phyloP scores from a whole-genome alignment of 2,329 filamentous ascomycete species.

The Aspergillus bombycis region DNA sequence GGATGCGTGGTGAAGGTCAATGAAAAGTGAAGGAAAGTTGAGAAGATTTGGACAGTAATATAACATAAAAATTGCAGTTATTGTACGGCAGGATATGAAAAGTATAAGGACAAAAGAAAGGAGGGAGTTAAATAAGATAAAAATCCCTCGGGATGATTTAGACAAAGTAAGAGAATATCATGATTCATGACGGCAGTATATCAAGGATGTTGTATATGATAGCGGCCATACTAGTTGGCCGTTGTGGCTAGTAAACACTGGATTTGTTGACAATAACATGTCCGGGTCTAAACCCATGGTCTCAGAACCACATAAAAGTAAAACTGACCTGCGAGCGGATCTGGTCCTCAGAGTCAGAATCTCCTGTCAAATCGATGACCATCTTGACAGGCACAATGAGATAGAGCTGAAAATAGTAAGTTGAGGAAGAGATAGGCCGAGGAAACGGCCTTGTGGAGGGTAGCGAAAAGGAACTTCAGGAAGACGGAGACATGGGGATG shows the following conservation, averaged over 20 bases:
- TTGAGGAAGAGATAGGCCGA: not conserved
- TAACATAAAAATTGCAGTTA: not conserved
- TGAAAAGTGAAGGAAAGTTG: not conserved
- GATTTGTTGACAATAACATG: not conserved
- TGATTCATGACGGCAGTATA: too few relatives aligned
- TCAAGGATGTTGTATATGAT: too few relatives aligned
- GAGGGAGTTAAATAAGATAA: not conserved
- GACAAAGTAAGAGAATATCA: too few relatives aligned
- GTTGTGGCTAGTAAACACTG: not conserved
- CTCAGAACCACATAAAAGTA: not conserved
- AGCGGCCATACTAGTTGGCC: too few relatives aligned
- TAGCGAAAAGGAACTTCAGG: not conserved
- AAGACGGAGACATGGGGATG: not conserved
- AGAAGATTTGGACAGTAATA: not conserved
- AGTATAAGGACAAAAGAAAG: not conserved
- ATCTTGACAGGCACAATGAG: slow-evolving; percentile 11
- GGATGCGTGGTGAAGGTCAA: not conserved
- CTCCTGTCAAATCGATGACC: slow-evolving; percentile 31
- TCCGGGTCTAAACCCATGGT: not conserved
- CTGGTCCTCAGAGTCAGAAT: slow-evolving; percentile 28
- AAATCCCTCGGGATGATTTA: too few relatives aligned
- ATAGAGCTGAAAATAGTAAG: not conserved
- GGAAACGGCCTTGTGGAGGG: not conserved
- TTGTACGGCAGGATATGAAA: not conserved
- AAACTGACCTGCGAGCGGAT: slow-evolving; percentile 13